These are phyloP conservation scores for Royoungia palumana DNA, from an alignment of 768 basidiomycete genomes.

Conservation along the genomic window DNA sequence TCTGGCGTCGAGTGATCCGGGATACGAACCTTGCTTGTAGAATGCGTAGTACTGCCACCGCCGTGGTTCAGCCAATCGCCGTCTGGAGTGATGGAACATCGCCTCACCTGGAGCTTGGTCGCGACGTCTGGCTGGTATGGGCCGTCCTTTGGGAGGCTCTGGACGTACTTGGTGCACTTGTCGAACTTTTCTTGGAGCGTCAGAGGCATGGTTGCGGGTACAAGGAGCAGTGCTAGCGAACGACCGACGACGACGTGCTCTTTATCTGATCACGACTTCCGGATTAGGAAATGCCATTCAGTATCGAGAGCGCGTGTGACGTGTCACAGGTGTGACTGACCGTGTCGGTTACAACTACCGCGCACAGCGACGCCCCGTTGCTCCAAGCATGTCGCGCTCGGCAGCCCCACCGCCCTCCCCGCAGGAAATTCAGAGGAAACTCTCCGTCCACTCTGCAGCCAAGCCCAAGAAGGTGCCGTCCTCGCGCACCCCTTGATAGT, in stretches of 20 bases:
- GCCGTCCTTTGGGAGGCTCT: conserved; percentile 63
- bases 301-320: conserved; percentile 23
- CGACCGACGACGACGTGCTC: background rate
- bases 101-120: conserved; percentile 75
- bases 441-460: conserved; percentile 68
- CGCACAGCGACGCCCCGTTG: conserved; percentile 13
- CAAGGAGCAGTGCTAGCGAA: background rate
- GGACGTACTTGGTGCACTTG: conserved; percentile 67
- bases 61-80: conserved; percentile 6
- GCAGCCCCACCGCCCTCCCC: conserved; percentile 65
- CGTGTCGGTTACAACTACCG: conserved; percentile 12
- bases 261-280: conserved; percentile 19
- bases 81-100: background rate
- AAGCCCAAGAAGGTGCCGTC: conserved; percentile 46
- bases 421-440: conserved; percentile 83
- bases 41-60: conserved; percentile 79
- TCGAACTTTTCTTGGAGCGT: conserved; percentile 56
- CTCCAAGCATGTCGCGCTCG: conserved; percentile 25
- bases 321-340: conserved; percentile 21
- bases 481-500: background rate
- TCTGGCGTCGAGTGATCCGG: background rate
- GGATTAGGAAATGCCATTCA: background rate
- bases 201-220: conserved; percentile 48
- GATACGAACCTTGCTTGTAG: conserved; percentile 81
- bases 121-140: conserved; percentile 70